Evolutionary conservation across 2,329 filamentous ascomycete genomes (phyloP).

Genomic region (Colletotrichum incanum): DNA sequence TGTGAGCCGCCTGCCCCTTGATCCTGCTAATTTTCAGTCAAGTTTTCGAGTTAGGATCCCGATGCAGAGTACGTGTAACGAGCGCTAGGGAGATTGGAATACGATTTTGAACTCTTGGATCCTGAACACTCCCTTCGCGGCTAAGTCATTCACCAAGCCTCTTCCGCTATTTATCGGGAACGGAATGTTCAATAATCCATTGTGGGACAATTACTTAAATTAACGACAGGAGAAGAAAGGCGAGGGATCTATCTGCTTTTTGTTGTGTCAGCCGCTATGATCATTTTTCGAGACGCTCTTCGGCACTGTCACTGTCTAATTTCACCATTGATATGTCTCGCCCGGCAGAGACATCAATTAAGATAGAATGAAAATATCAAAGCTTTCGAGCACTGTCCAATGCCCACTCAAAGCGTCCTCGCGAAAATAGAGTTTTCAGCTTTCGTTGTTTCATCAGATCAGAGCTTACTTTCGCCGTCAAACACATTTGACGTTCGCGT

Average conservation of each 20-base stretch:
- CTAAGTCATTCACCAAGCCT: not conserved
- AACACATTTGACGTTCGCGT: constrained; percentile 1
- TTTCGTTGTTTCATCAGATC: constrained; percentile 22
- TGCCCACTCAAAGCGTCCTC: not conserved
- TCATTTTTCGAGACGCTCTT: not conserved
- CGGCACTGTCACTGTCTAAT: not conserved
- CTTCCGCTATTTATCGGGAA: not conserved
- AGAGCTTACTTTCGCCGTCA: constrained; percentile 28
- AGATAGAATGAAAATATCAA: constrained; percentile 4
- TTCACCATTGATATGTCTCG: not conserved
- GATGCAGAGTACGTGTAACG: too few relatives aligned
- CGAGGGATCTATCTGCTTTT: not conserved
- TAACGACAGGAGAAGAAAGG: not conserved
- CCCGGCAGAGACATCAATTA: not conserved
- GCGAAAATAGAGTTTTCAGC: not conserved
- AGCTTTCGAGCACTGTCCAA: not conserved
- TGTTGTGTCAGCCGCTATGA: not conserved
- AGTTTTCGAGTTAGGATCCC: too few relatives aligned
- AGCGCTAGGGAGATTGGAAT: too few relatives aligned
- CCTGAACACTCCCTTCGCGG: not conserved
- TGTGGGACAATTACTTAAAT: too few relatives aligned
- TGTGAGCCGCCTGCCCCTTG: not conserved
- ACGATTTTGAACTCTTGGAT: too few relatives aligned
- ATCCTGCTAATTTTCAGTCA: too few relatives aligned
- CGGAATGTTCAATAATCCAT: too few relatives aligned